Conservation (phyloP, 352 stramenopile species). For the Vaucheria bursata region DNA sequence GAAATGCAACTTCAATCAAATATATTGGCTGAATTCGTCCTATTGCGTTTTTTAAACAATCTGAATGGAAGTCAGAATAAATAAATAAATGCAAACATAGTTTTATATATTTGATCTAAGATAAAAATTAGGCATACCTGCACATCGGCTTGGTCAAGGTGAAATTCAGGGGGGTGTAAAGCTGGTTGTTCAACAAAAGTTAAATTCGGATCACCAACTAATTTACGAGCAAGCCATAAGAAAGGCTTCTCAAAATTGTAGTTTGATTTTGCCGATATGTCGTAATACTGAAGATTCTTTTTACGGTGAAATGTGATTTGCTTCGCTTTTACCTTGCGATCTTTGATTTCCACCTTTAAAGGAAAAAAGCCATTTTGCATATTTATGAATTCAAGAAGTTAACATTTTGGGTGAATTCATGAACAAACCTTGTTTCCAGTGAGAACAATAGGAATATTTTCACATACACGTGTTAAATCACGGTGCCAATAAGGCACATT, state of each 20-base stretch:
- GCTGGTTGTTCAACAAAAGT: constrained; percentile 95
- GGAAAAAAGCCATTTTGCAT: background rate
- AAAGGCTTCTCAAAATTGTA: constrained; percentile 99
- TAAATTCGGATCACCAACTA: constrained; percentile 94
- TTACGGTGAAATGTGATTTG: constrained; percentile 99
- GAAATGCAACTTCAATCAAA: no score
- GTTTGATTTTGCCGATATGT: constrained; percentile 99
- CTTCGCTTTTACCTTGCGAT: constrained; percentile 99
- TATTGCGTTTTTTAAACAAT: no score
- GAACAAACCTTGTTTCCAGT: constrained; percentile 93
- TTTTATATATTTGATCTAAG: no score
- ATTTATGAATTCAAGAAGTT: background rate
- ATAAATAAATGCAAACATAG: no score
- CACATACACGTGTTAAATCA: constrained; percentile 97
- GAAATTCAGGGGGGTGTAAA: constrained; percentile 88
- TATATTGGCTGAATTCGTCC: no score
- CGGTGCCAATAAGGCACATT: constrained; percentile 99
- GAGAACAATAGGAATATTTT: constrained; percentile 99
- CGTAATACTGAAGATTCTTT: constrained; percentile 99
- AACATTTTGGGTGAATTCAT: no score
- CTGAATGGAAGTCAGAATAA: no score
- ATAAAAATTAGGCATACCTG: constrained; percentile 15
- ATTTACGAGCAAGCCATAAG: constrained; percentile 97
- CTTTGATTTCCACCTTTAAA: constrained; percentile 86
- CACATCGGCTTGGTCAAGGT: constrained; percentile 84